phyloP scores from a whole-genome alignment of 805 yeast species.

The Ascoidea rubescens region DNA sequence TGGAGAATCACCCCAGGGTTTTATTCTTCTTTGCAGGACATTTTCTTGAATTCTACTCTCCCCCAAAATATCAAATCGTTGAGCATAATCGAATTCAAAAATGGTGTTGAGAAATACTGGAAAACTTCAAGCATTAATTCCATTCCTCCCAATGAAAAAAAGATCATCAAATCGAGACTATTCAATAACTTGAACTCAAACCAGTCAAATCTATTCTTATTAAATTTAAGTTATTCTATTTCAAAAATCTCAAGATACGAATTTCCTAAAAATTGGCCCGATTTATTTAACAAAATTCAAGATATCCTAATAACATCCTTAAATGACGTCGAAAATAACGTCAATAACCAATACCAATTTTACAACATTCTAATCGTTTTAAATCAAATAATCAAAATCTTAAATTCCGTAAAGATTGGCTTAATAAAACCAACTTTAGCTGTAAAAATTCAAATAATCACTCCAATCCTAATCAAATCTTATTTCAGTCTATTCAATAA shows the following conservation, averaged over 20 bases:
- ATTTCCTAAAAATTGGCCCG: slow-evolving; percentile 81
- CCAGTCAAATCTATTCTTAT: slow-evolving; percentile 63
- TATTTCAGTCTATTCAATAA: slow-evolving; percentile 45
- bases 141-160: slow-evolving; percentile 55
- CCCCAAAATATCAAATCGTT: slow-evolving; percentile 71
- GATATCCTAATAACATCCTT: slow-evolving; percentile 28
- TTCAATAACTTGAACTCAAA: slow-evolving; percentile 35
- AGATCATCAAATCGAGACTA: slow-evolving; percentile 40
- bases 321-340: slow-evolving; percentile 9
- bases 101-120: slow-evolving; percentile 81
- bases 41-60: slow-evolving; percentile 44
- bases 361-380: slow-evolving; percentile 52
- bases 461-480: slow-evolving; percentile 43
- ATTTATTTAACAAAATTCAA: slow-evolving; percentile 53
- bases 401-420: slow-evolving; percentile 73
- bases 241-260: slow-evolving; percentile 72
- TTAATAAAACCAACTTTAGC: slow-evolving; percentile 69
- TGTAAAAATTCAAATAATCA: slow-evolving; percentile 47
- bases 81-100: slow-evolving; percentile 77
- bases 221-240: slow-evolving; percentile 77
- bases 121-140: slow-evolving; percentile 46
- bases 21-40: slow-evolving; percentile 34
- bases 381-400: slow-evolving; percentile 64
- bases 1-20: slow-evolving; percentile 61
- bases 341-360: slow-evolving; percentile 34